Percentiles rank a stretch among this genome's conserved stretches.
Conservation (phyloP, 257 asterid species). For the Prunella vulgaris region DNA sequence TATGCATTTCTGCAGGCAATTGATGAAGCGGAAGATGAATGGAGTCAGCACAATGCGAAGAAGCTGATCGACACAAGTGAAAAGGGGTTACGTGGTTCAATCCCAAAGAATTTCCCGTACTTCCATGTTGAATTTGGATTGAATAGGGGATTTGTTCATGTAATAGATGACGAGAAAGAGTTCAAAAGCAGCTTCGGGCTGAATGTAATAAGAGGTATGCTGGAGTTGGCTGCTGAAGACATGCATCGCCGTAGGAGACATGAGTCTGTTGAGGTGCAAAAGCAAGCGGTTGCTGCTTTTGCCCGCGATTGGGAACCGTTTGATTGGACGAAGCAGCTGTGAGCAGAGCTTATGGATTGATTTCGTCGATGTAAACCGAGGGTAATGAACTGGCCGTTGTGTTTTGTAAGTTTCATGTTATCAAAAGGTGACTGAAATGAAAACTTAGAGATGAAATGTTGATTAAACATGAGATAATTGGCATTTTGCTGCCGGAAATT, state of each 20-base stretch:
- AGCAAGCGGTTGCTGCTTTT: conserved; percentile 62
- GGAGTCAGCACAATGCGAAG: conserved; percentile 97
- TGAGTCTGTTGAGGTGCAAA: conserved; percentile 56
- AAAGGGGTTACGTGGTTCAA: conserved; percentile 77
- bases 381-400: background rate
- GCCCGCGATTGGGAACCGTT: conserved; percentile 68
- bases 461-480: too few relatives aligned
- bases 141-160: conserved; percentile 83
- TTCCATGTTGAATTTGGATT: conserved; percentile 94
- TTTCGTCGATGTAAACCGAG: background rate
- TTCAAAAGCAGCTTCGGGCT: conserved; percentile 80
- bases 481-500: too few relatives aligned
- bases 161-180: conserved; percentile 74
- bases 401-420: background rate
- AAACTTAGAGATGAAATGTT: too few relatives aligned
- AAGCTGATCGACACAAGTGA: conserved; percentile 89
- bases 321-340: conserved; percentile 86
- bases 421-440: too few relatives aligned
- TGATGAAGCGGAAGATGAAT: conserved; percentile 95
- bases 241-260: conserved; percentile 75
- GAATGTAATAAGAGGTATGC: conserved; percentile 77
- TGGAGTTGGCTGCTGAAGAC: conserved; percentile 78
- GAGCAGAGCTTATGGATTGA: conserved; percentile 3
- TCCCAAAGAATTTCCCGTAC: conserved; percentile 90
- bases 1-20: conserved; percentile 57